Evolutionary conservation across 1,139 yeast genomes (phyloP), one percentile per base, ranked within the genome.

Genomic region (Meyerozyma carpophila): DNA sequence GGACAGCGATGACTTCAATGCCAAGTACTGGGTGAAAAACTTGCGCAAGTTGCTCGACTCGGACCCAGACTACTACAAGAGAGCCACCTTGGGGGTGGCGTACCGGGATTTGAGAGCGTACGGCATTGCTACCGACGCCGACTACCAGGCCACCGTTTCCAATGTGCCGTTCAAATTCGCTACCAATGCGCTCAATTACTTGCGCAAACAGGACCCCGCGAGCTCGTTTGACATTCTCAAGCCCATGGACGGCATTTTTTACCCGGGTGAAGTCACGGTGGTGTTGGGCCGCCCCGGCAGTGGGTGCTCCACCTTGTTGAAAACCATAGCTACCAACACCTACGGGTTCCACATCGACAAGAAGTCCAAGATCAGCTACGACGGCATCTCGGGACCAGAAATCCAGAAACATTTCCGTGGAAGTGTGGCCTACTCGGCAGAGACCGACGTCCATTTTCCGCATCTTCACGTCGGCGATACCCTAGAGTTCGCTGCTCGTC

Each of bases 11-110:
- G 47, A 48, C 18, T 57, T 57, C 40, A 51, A 54, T 43, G 47
- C 59, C 39, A 54, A 52, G 46, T 54, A 48, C 36, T 63, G 66
- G 66, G 59, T 62, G 36, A 55, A 58, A 43, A 61, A 62, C 42
- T 41, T 59, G 42, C 43, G 60, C 20, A 57, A 55, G 40, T 42
- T 61, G 41, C 43, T 46, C 39, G 56, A 52, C 10, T 41, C 48
- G 5, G 57, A 57, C 42, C 49, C 52, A 5, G 58, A 52, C 13
- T 55, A 55, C 49, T 58, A 54, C 44, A 55, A 55, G 41, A 58
- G 59, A 2, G 39, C 56, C 32, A 42, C 43, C 9, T 46, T 58
- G 36, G 61, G 61, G 2, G 45, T 58, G 20, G 60, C 54, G 9
- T 58, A 50, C 48, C 47, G 49, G 16, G 41, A 52, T 39, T 45